phyloP scores from a whole-genome alignment of 768 basidiomycete genomes.

The Cytidiella melzeri region DNA sequence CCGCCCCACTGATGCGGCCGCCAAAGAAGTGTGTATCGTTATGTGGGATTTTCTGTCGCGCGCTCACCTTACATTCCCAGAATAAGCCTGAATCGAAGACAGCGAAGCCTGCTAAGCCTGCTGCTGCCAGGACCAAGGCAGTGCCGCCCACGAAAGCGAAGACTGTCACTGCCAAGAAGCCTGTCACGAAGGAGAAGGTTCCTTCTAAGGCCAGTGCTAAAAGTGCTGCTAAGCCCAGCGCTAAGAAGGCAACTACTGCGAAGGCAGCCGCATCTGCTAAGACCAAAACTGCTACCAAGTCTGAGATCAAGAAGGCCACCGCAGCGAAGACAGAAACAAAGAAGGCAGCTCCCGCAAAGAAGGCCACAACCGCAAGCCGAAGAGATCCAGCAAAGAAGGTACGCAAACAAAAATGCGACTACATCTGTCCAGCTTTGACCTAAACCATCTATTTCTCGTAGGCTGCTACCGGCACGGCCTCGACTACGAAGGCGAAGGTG shows the following conservation, averaged over 20 bases:
- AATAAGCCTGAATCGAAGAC: slow-evolving; percentile 35
- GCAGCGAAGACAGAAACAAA: slow-evolving; percentile 25
- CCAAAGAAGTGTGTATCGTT: slow-evolving; percentile 48
- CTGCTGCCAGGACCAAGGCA: slow-evolving; percentile 11
- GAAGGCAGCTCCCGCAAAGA: slow-evolving; percentile 36
- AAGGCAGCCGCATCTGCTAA: slow-evolving; percentile 24
- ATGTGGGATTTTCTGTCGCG: slow-evolving; percentile 10
- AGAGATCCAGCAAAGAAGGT: slow-evolving; percentile 64
- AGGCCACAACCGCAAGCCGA: slow-evolving; percentile 33
- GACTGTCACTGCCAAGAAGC: slow-evolving; percentile 25
- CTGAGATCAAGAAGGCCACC: slow-evolving; percentile 19
- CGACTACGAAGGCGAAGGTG: slow-evolving; percentile 25
- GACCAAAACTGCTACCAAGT: slow-evolving; percentile 14
- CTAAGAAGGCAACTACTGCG: slow-evolving; percentile 27
- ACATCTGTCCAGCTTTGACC: no score
- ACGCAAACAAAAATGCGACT: no score
- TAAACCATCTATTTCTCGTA: slow-evolving; percentile 23
- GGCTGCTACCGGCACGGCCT: slow-evolving; percentile 46
- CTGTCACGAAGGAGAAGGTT: slow-evolving; percentile 20
- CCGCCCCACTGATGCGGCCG: slow-evolving; percentile 42
- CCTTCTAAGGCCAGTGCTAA: slow-evolving; percentile 19
- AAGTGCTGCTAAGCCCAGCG: slow-evolving; percentile 22
- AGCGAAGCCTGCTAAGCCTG: slow-evolving; percentile 15
- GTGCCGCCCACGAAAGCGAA: slow-evolving; percentile 24
- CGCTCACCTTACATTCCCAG: slow-evolving; percentile 16